Evolutionary conservation across 176 grass and related monocot species (phyloP).

Genomic region (Juncus inflexus): DNA sequence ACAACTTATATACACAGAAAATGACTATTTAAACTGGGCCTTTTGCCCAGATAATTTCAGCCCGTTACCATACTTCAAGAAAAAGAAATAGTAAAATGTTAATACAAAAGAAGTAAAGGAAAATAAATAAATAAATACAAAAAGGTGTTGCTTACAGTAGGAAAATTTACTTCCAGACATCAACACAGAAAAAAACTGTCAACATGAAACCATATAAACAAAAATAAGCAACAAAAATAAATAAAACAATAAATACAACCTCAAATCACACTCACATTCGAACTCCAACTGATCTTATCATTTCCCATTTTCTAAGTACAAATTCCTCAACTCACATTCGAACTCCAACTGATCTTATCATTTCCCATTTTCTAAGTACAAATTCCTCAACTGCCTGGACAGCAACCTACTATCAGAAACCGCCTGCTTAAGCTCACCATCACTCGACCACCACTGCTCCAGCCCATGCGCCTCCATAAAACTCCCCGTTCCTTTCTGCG

Average conservation of each 20-base stretch:
- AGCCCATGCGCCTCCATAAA: conserved; percentile 85
- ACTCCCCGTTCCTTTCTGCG: conserved; percentile 42
- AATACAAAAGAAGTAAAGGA: no score
- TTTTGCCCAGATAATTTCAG: no score
- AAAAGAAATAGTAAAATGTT: no score
- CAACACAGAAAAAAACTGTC: background rate
- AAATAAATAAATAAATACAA: no score
- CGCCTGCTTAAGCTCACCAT: conserved; percentile 60
- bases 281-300: conserved; percentile 3
- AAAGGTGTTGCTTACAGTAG: no score
- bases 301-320: conserved; percentile 42
- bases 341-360: conserved; percentile 11
- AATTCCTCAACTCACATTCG: background rate
- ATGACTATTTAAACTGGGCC: no score
- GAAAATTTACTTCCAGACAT: background rate
- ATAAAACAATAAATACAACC: background rate
- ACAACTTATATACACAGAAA: no score
- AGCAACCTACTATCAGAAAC: conserved; percentile 68
- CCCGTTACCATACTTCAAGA: no score
- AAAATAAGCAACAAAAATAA: background rate
- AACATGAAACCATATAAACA: conserved; percentile 3
- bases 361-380: conserved; percentile 42
- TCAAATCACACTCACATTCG: background rate
- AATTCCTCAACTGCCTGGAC: conserved; percentile 62
- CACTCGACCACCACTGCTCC: conserved; percentile 83